These are phyloP conservation scores for Licmophora abbreviata DNA, from an alignment of 108 stramenopile species.

Conservation along the genomic window DNA sequence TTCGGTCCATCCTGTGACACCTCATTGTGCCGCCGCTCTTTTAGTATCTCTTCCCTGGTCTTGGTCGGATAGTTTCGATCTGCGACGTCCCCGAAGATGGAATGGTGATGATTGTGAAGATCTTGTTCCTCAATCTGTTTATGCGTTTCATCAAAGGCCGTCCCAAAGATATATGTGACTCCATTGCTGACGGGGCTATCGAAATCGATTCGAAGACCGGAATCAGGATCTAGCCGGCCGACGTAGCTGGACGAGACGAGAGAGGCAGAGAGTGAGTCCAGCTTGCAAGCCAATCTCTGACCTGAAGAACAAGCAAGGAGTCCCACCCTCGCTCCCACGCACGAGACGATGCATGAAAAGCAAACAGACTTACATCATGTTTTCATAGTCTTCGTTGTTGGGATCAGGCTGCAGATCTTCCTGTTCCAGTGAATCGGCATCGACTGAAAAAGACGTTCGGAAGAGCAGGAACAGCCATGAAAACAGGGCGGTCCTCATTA, in stretches of 20 bases:
- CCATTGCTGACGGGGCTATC: conserved; percentile 38
- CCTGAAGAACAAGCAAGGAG: no score
- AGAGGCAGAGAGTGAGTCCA: no score
- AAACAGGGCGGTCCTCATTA: no score
- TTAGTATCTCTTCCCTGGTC: conserved; percentile 48
- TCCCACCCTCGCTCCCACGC: no score
- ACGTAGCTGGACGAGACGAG: background rate
- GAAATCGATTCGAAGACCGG: conserved; percentile 29
- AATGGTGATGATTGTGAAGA: conserved; percentile 35
- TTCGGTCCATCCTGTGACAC: conserved; percentile 53
- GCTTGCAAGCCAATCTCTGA: no score
- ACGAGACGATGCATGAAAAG: conserved; percentile 9
- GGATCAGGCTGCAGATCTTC: conserved; percentile 77
- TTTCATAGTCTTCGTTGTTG: conserved; percentile 66
- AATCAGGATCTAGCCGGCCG: conserved; percentile 24
- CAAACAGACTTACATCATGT: conserved; percentile 63
- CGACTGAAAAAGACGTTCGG: no score
- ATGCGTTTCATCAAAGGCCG: conserved; percentile 50
- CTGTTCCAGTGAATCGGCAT: no score
- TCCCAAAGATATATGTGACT: conserved; percentile 72
- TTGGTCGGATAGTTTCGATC: conserved; percentile 51
- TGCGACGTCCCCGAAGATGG: conserved; percentile 28
- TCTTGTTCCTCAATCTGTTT: conserved; percentile 57
- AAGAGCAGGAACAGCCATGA: no score
- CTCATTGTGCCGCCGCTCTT: conserved; percentile 48